Base-by-base conservation (phyloP, 495 filamentous ascomycete genomes). In the Aspergillus funiculosus region DNA sequence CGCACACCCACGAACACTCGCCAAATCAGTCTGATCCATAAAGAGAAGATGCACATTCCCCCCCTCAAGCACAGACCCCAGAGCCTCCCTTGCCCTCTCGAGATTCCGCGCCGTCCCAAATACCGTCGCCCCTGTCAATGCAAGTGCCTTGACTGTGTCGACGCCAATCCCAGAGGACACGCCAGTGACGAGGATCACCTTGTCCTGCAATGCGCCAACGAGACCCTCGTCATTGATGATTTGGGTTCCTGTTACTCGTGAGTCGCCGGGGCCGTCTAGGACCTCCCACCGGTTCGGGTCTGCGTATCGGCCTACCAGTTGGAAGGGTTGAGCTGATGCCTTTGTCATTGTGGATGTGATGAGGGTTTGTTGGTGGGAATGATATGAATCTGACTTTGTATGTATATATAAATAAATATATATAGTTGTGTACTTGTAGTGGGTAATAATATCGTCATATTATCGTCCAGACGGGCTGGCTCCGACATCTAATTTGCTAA, bases 131-230 rank as follows among this genome's bases (percentile, higher is more conserved):
- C 74, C 76, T 0, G 75, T 69, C 7, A 57, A 57, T 9, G 62
- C 60, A 17, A 81, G 44, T 0, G 72, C 73, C 13, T 54, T 61
- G 3, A 71, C 73, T 4, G 76, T 78, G 43, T 75, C 66, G 29
- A 73, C 55, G 1, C 75, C 75, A 5, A 79, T 68, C 6, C 75
- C 76, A 10, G 79, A 76, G 43, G 80, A 83, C 11, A 78, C 75
- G 11, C 86, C 86, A 3, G 85, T 88, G 21, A 89, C 72, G 32
- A 89, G 72, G 50, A 85, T 71, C 14, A 75, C 77, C 61, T 85
- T 85, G 17, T 66, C 66, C 10, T 18, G 1, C 46, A 21, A 48
- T 14, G 26, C 13, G n/a, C 21, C 37, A 0, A 24, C 9, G 8
- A 68, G 49, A 25, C 56, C 47, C 42, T 72, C 64, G 53, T 77